phyloP scores from a whole-genome alignment of 495 filamentous ascomycete genomes.

The Glonium stellatum region DNA sequence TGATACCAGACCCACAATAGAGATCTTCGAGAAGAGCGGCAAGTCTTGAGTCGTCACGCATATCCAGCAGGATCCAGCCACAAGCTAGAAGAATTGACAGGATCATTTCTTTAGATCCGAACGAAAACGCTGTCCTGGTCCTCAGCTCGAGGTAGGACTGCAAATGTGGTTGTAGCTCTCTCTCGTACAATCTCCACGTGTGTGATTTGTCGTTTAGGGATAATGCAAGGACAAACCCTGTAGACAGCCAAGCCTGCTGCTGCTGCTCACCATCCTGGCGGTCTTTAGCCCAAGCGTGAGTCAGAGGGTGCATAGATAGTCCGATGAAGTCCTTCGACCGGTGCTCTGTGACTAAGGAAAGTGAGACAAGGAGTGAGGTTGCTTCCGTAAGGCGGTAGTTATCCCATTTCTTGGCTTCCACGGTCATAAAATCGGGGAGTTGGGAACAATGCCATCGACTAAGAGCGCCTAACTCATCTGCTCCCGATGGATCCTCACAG shows the following conservation, averaged over 20 bases:
- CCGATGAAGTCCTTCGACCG: background rate
- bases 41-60: slow-evolving; percentile 23
- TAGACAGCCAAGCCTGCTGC: slow-evolving; percentile 7
- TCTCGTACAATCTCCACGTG: slow-evolving; percentile 20
- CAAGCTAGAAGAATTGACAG: slow-evolving; percentile 25
- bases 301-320: slow-evolving; percentile 28
- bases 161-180: slow-evolving; percentile 27
- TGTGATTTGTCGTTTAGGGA: background rate
- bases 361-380: slow-evolving; percentile 25
- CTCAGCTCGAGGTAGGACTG: slow-evolving; percentile 24
- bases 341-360: slow-evolving; percentile 20
- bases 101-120: slow-evolving; percentile 1
- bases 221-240: slow-evolving; percentile 13
- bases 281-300: slow-evolving; percentile 25
- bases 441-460: slow-evolving; percentile 22
- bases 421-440: slow-evolving; percentile 24
- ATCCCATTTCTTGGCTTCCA: slow-evolving; percentile 25
- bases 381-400: slow-evolving; percentile 28
- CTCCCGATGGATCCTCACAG: too few species aligned
- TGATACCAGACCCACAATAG: too few species aligned
- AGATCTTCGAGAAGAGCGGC: background rate
- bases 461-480: slow-evolving; percentile 9
- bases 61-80: slow-evolving; percentile 18
- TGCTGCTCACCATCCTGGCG: slow-evolving; percentile 5
- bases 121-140: slow-evolving; percentile 11